Percentiles rank a stretch among this genome's conserved stretches.
Evolutionary conservation across 2,329 filamentous ascomycete genomes (phyloP).

Genomic region (Stagonosporopsis tanaceti): DNA sequence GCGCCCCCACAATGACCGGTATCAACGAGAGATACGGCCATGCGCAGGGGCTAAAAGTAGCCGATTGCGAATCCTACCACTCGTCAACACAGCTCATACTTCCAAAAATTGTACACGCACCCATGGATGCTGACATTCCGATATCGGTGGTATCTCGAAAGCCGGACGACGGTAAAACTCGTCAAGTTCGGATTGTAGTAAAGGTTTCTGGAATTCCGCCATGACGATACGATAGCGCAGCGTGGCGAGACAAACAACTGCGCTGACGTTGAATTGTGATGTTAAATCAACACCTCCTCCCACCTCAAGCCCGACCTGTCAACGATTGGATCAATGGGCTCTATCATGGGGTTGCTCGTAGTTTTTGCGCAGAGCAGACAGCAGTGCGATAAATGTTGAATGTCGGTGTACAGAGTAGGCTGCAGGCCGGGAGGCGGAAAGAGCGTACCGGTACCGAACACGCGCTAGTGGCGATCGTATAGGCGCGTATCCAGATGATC

Average conservation of each 20-base stretch:
- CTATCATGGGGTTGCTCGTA: constrained; percentile 25
- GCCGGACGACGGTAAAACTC: background rate
- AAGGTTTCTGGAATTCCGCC: constrained; percentile 37
- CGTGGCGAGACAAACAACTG: constrained; percentile 6
- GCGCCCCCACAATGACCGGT: constrained; percentile 47
- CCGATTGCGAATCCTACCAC: constrained; percentile 44
- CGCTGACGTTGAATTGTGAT: constrained; percentile 18
- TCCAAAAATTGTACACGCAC: constrained; percentile 18
- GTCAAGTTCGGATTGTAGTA: constrained; percentile 18
- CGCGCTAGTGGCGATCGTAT: constrained; percentile 10
- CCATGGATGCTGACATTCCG: constrained; percentile 41
- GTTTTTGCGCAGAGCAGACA: constrained; percentile 9
- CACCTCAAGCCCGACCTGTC: constrained; percentile 31
- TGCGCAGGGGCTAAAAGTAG: constrained; percentile 53
- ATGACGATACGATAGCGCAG: constrained; percentile 23
- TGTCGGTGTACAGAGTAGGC: constrained; percentile 18
- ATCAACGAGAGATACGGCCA: constrained; percentile 50
- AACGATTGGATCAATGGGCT: constrained; percentile 13
- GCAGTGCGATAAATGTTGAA: constrained; percentile 10
- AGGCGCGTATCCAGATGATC: constrained; percentile 3
- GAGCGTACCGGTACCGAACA: background rate
- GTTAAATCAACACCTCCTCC: constrained; percentile 31
- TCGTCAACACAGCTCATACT: constrained; percentile 19
- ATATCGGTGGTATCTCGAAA: constrained; percentile 28
- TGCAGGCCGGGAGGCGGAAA: constrained; percentile 8